phyloP scores from a whole-genome alignment of 1,284 basidiomycete species.

The Leccinum subrobustum region DNA sequence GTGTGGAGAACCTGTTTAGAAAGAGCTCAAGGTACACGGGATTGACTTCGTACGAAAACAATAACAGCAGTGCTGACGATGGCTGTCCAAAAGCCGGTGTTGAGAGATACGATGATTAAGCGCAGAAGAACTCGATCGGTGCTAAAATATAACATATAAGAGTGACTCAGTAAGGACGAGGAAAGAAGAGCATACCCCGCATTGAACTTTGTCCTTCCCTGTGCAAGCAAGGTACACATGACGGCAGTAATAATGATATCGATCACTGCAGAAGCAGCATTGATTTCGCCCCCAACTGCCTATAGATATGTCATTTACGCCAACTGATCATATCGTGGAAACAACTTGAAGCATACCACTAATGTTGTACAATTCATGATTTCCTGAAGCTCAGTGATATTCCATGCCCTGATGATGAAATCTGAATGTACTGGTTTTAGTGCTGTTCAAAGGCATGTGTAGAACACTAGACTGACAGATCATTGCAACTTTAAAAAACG shows the following conservation, averaged over 20 bases:
- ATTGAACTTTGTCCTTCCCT: not conserved
- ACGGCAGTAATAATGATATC: not conserved
- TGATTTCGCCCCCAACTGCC: not conserved
- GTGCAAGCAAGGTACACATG: constrained; percentile 1
- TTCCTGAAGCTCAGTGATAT: not conserved
- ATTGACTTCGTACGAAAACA: not conserved
- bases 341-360: not conserved
- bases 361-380: not conserved
- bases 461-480: not conserved
- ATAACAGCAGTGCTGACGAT: not conserved
- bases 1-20: not conserved
- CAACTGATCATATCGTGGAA: not conserved
- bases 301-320: not conserved
- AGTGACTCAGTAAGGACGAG: not conserved
- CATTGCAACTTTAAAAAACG: not conserved
- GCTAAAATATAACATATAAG: not conserved
- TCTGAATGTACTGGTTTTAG: not conserved
- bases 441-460: not conserved
- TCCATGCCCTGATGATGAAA: not conserved
- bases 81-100: not conserved
- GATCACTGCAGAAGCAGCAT: not conserved
- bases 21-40: not conserved
- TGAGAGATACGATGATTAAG: not conserved
- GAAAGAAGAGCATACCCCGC: not conserved
- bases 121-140: not conserved